Conservation (phyloP, 2,329 filamentous ascomycete genomes). For the Arachnomyces sp. region DNA sequence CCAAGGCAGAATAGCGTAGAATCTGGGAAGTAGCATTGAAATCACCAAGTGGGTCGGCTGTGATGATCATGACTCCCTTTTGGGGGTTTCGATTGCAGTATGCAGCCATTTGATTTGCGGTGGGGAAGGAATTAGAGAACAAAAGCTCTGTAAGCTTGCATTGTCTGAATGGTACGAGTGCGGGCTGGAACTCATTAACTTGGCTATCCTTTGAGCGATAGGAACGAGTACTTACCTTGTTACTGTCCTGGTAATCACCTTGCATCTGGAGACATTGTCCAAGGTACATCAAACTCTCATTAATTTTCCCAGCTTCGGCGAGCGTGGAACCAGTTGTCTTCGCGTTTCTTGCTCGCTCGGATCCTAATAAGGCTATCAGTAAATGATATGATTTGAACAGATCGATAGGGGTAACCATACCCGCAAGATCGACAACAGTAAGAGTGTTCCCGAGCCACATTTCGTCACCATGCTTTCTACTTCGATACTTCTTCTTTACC, state of each 20-base stretch:
- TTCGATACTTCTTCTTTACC: slow-evolving; percentile 66
- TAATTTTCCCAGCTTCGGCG: slow-evolving; percentile 95
- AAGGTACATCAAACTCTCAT: slow-evolving; percentile 95
- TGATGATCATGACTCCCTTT: slow-evolving; percentile 91
- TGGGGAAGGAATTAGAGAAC: slow-evolving; percentile 81
- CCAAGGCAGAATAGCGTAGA: slow-evolving; percentile 83
- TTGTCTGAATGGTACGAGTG: slow-evolving; percentile 69
- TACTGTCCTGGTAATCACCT: slow-evolving; percentile 64
- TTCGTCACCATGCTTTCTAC: slow-evolving; percentile 43
- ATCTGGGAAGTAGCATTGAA: slow-evolving; percentile 97
- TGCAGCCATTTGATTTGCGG: slow-evolving; percentile 40
- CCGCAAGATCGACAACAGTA: slow-evolving; percentile 85
- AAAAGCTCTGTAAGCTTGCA: slow-evolving; percentile 79
- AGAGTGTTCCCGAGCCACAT: slow-evolving; percentile 70
- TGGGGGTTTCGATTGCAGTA: slow-evolving; percentile 59
- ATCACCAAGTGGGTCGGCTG: slow-evolving; percentile 83
- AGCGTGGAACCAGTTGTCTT: slow-evolving; percentile 90
- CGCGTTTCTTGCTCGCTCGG: slow-evolving; percentile 83
- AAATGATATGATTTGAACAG: too few species aligned
- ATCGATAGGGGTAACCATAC: slow-evolving; percentile 32
- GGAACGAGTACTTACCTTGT: slow-evolving; percentile 51
- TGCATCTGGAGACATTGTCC: slow-evolving; percentile 96
- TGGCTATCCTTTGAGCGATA: background rate
- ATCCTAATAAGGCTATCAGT: slow-evolving; percentile 40
- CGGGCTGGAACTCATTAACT: slow-evolving; percentile 44